Percentiles rank a stretch among this genome's conserved stretches.
Evolutionary conservation across 257 asterid genomes (phyloP).

Genomic region (Lycium ferocissimum): DNA sequence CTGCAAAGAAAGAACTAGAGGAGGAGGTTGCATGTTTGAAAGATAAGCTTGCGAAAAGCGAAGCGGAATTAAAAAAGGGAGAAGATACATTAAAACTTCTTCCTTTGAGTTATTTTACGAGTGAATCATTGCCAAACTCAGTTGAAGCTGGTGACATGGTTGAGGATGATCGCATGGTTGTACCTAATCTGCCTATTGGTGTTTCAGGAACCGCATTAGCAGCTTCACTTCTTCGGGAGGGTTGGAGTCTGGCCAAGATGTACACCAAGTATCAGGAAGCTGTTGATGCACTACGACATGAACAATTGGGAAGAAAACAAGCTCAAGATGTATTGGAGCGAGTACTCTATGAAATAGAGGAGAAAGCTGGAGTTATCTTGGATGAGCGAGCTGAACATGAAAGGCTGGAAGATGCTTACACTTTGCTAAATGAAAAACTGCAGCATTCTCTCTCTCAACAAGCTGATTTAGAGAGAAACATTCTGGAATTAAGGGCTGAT

Average conservation of each 20-base stretch:
- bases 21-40: slow-evolving; percentile 70
- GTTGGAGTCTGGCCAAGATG: slow-evolving; percentile 91
- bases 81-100: slow-evolving; percentile 57
- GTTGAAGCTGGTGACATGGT: slow-evolving; percentile 46
- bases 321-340: slow-evolving; percentile 88
- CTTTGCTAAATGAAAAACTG: slow-evolving; percentile 68
- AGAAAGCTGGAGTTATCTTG: slow-evolving; percentile 79
- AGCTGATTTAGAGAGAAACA: slow-evolving; percentile 57
- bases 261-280: slow-evolving; percentile 93
- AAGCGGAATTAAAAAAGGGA: slow-evolving; percentile 65
- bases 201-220: slow-evolving; percentile 97
- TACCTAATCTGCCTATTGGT: slow-evolving; percentile 78
- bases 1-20: slow-evolving; percentile 62
- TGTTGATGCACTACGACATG: slow-evolving; percentile 88
- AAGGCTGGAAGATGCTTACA: slow-evolving; percentile 73
- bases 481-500: slow-evolving; percentile 79
- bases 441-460: slow-evolving; percentile 72
- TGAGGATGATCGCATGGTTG: slow-evolving; percentile 68
- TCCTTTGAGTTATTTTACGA: slow-evolving; percentile 57
- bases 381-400: slow-evolving; percentile 97
- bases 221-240: slow-evolving; percentile 95
- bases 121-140: slow-evolving; percentile 33
- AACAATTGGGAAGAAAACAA: slow-evolving; percentile 90
- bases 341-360: slow-evolving; percentile 87
- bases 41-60: slow-evolving; percentile 60